Conservation (phyloP, 2,329 filamentous ascomycete species). For the Fusarium compactum region DNA sequence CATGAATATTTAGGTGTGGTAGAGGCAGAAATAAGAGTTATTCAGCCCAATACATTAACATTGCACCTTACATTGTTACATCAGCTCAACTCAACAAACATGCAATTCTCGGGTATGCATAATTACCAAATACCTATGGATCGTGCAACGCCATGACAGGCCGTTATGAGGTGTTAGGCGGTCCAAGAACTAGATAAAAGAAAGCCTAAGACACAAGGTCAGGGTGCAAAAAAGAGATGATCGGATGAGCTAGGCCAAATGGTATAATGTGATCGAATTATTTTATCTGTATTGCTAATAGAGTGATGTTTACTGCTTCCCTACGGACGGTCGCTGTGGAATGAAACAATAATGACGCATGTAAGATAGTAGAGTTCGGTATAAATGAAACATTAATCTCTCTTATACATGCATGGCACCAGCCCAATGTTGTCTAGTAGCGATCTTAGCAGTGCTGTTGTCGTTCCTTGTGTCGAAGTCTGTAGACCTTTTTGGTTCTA, state of each 20-base stretch:
- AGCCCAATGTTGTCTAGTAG: neutral
- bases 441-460: neutral
- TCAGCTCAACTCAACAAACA: neutral
- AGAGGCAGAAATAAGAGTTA: neutral
- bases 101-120: neutral
- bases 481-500: neutral
- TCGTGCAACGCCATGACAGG: slow-evolving; percentile 16
- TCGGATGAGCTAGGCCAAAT: neutral
- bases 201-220: neutral
- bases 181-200: neutral
- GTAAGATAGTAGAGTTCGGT: neutral
- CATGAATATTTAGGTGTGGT: neutral
- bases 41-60: neutral
- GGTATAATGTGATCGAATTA: neutral
- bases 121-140: neutral
- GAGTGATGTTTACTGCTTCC: neutral
- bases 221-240: neutral
- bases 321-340: slow-evolving; percentile 26
- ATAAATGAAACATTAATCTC: slow-evolving; percentile 10
- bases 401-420: neutral
- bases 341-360: slow-evolving; percentile 42
- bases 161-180: neutral
- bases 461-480: slow-evolving; percentile 8
- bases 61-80: neutral
- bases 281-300: neutral